Conservation (phyloP, 2,329 filamentous ascomycete species). For the Gnomoniopsis sp. region DNA sequence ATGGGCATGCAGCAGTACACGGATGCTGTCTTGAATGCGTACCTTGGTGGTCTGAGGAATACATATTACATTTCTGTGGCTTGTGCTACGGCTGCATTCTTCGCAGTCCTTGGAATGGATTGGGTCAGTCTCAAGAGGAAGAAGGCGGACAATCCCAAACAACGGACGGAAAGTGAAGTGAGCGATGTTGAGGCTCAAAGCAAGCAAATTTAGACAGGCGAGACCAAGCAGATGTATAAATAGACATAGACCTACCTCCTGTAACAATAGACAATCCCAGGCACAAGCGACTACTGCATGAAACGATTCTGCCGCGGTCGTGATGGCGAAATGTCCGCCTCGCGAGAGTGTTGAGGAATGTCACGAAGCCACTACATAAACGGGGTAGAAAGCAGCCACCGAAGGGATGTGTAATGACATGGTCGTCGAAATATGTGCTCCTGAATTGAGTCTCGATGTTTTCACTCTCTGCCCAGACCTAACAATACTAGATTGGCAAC, state of each 20-base stretch:
- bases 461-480: constrained; percentile 30
- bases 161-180: constrained; percentile 9
- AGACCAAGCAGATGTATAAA: too few species aligned
- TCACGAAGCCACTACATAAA: too few species aligned
- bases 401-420: too few species aligned
- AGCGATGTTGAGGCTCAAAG: not conserved
- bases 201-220: not conserved
- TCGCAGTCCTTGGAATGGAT: constrained; percentile 39
- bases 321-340: too few species aligned
- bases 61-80: constrained; percentile 51
- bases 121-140: constrained; percentile 53
- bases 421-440: too few species aligned
- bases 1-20: constrained; percentile 40
- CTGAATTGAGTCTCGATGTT: not conserved
- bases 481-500: constrained; percentile 60
- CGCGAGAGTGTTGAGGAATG: too few species aligned
- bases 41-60: constrained; percentile 46
- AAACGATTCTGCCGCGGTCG: too few species aligned
- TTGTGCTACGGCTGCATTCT: constrained; percentile 43
- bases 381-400: too few species aligned
- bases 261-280: too few species aligned
- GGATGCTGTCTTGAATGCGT: constrained; percentile 42
- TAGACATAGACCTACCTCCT: too few species aligned
- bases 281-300: too few species aligned
- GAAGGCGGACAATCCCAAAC: not conserved